Conservation (phyloP, 2,329 filamentous ascomycete species). For the Seiridium cupressi region DNA sequence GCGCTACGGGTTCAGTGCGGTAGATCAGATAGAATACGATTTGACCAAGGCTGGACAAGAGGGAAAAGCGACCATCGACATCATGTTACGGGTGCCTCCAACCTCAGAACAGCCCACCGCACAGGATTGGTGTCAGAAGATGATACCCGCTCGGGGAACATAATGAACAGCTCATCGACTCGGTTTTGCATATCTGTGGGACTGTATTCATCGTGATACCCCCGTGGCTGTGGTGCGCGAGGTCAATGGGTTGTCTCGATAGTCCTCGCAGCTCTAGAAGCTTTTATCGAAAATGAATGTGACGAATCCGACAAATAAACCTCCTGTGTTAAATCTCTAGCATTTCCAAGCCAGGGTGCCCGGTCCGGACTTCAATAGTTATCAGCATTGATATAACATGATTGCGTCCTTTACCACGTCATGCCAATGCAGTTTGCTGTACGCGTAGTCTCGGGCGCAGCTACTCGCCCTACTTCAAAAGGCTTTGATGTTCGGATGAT, state of each 20-base stretch:
- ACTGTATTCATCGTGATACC: no score
- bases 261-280: no score
- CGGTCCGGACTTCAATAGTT: background rate
- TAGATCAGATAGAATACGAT: constrained; percentile 10
- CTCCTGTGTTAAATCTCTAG: background rate
- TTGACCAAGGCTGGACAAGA: constrained; percentile 9
- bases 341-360: background rate
- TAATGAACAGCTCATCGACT: no score
- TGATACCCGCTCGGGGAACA: no score
- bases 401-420: background rate
- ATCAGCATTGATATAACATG: background rate
- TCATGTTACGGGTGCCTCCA: constrained; percentile 10
- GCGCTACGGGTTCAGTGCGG: constrained; percentile 10
- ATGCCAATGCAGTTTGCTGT: background rate
- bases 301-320: no score
- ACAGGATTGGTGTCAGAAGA: background rate
- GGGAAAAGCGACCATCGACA: constrained; percentile 2
- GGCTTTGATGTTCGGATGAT: no score
- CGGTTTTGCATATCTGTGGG: no score
- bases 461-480: background rate
- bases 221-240: no score
- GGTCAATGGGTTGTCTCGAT: no score
- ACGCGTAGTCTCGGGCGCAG: background rate
- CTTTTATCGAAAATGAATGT: no score
- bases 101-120: background rate